A percentile compares a stretch with the other conserved stretches of the same genome.
Conservation (phyloP, 208 protist genomes). For the Trichomonas vaginalis region DNA sequence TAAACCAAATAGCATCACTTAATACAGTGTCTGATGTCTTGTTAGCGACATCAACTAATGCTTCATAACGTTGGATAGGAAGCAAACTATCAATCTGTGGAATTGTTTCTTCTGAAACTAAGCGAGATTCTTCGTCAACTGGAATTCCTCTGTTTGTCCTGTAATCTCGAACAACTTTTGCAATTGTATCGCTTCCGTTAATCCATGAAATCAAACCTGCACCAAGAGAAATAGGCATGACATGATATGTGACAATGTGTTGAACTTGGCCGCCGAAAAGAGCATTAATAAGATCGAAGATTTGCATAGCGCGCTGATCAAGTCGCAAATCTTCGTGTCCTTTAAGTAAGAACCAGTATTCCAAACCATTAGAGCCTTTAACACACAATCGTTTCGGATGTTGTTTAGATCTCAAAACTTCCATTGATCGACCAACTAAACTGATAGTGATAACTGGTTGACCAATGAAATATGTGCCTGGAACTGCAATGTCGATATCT, state of each 20-base stretch:
- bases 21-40: not conserved
- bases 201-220: not conserved
- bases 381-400: not conserved
- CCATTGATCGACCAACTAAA: not conserved
- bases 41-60: not conserved
- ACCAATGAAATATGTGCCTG: not conserved
- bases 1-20: not conserved
- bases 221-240: not conserved
- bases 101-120: too few species aligned
- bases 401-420: not conserved
- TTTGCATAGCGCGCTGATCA: not conserved
- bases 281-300: not conserved
- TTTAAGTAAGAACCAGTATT: not conserved
- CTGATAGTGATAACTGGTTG: not conserved
- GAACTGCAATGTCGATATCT: not conserved
- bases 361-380: not conserved
- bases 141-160: not conserved
- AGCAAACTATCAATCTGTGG: not conserved
- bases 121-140: not conserved
- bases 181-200: not conserved
- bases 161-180: not conserved
- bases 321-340: not conserved
- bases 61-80: not conserved
- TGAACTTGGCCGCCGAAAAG: not conserved
- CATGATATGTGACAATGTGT: not conserved